Evolutionary conservation across 345 rosid genomes (phyloP).

Genomic region (Bretschneidera sinensis): DNA sequence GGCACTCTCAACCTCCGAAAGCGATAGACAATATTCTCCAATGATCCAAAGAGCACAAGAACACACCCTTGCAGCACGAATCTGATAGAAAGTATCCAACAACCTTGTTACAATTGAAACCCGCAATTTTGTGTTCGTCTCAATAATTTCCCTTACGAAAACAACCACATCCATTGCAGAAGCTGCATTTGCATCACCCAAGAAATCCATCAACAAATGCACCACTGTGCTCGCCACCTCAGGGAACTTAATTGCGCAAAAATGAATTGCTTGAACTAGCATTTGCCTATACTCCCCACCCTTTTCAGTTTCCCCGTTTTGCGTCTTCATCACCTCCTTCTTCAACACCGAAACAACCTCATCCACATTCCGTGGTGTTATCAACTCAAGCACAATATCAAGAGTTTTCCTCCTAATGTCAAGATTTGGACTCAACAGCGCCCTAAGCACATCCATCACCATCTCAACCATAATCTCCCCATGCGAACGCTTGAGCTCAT

Average conservation of each 20-base stretch:
- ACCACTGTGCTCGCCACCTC: slow-evolving; percentile 86
- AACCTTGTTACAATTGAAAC: slow-evolving; percentile 73
- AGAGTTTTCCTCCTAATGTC: slow-evolving; percentile 70
- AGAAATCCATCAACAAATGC: slow-evolving; percentile 80
- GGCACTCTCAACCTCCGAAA: slow-evolving; percentile 73
- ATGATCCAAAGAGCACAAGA: slow-evolving; percentile 81
- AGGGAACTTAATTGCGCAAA: slow-evolving; percentile 80
- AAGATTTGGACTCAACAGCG: slow-evolving; percentile 71
- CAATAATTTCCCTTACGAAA: slow-evolving; percentile 76
- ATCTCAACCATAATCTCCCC: slow-evolving; percentile 70
- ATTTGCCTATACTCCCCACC: slow-evolving; percentile 75
- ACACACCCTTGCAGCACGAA: slow-evolving; percentile 76
- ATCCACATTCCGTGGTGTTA: slow-evolving; percentile 60
- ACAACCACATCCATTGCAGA: slow-evolving; percentile 69
- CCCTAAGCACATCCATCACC: slow-evolving; percentile 80
- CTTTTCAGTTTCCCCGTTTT: slow-evolving; percentile 72
- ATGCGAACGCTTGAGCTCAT: slow-evolving; percentile 59
- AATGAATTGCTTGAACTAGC: slow-evolving; percentile 85
- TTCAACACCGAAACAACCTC: slow-evolving; percentile 67
- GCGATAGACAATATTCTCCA: slow-evolving; percentile 73
- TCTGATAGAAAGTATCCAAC: slow-evolving; percentile 77
- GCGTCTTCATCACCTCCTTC: slow-evolving; percentile 83
- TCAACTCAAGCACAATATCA: slow-evolving; percentile 65
- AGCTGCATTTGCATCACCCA: slow-evolving; percentile 70
- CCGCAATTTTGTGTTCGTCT: slow-evolving; percentile 66